Conservation (phyloP, 2,329 filamentous ascomycete genomes). For the Beauveria asiatica region DNA sequence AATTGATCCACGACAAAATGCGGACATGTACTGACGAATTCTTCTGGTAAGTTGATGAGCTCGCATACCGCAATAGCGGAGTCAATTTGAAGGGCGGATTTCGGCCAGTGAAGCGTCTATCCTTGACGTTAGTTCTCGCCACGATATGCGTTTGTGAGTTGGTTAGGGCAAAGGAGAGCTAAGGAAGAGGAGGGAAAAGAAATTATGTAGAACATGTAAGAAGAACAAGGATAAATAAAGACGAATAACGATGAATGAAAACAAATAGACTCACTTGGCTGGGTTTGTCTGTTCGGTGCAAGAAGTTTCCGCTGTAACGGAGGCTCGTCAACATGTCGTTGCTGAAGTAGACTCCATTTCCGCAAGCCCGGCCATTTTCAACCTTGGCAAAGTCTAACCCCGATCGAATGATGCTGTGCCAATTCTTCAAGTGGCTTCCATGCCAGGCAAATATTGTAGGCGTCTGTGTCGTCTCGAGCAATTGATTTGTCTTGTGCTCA, state of each 20-base stretch:
- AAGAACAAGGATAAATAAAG: no score
- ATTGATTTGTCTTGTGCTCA: constrained; percentile 46
- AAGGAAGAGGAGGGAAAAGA: no score
- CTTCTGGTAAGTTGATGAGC: constrained; percentile 62
- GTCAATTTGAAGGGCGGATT: constrained; percentile 53
- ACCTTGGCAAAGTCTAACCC: constrained; percentile 64
- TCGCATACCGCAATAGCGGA: constrained; percentile 70
- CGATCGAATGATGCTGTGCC: constrained; percentile 82
- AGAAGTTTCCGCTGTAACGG: constrained; percentile 30
- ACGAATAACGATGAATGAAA: no score
- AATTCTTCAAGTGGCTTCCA: constrained; percentile 67
- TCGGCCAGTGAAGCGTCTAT: constrained; percentile 45
- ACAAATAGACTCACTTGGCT: no score
- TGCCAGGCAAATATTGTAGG: constrained; percentile 84
- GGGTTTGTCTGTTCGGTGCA: no score
- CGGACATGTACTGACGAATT: constrained; percentile 48
- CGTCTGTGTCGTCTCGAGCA: constrained; percentile 30
- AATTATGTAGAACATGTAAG: no score
- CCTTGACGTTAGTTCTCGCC: no score
- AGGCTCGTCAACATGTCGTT: constrained; percentile 47
- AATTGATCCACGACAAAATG: constrained; percentile 65
- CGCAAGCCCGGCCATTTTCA: constrained; percentile 59
- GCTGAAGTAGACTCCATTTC: constrained; percentile 78
- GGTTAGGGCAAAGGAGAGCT: no score
- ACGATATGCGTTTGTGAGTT: no score